Evolutionary conservation across 208 protist species (phyloP), one percentile per base, ranked within the genome.

Genomic region (Trypanosoma vivax): DNA sequence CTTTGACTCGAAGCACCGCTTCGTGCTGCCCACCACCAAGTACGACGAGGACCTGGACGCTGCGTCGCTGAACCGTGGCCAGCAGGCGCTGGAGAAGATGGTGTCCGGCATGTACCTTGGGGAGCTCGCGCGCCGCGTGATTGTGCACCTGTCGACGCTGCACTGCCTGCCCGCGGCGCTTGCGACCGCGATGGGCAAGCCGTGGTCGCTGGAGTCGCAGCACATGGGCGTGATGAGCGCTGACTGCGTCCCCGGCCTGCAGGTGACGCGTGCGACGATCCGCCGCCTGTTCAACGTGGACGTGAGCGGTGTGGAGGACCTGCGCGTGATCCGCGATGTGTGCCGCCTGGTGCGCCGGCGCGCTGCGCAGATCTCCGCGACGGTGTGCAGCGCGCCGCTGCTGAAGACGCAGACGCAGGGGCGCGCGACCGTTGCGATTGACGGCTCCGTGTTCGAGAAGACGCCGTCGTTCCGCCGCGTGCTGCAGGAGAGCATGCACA

Each of bases 41-140:
- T 88, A 79, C 67, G 88, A 94, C 49, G 65, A 81, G 50, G 65
- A 68, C 23, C 70, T 92, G 51, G 88, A 94, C 42, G 40, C 43
- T 6, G 58, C 59, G 37, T 83, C 81, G 14, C 60, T 65, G 42
- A 92, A 94, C 72, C 51, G 52, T 31, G 83, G 80, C 3, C 39
- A 65, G 50, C 81, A 90, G 66, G 66, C 64, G 29, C 76, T 86
- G 60, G 89, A 95, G 77, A 95, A 95, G 78, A 60, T 93, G 38
- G 76, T 95, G 38, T 71, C 86, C n/a, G 89, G 89, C 45, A 89
- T 92, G 79, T 95, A 95, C 67, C 70, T 93, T 14, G 89, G 89
- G 27, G 89, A 95, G 65, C 70, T 95, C 43, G 39, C 50, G 35
- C 84, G 85, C 30, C 73, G 70, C 45, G 64, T 88, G 25, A 65